These are phyloP conservation scores for Xylariaceae sp. DNA, from an alignment of 2,329 filamentous ascomycete species.

Conservation along the genomic window DNA sequence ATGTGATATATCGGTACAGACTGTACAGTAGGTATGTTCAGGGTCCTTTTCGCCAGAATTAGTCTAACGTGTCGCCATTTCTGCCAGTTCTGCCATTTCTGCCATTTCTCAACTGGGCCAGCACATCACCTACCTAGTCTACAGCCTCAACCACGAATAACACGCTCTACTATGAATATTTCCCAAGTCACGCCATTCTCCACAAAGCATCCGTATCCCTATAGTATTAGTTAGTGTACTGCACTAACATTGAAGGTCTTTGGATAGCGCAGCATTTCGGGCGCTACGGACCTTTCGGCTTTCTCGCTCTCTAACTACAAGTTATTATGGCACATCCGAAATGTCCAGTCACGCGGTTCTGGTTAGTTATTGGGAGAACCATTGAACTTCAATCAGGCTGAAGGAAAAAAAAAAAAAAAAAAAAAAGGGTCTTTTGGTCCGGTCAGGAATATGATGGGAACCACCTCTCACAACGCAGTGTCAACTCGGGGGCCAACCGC, in stretches of 20 bases:
- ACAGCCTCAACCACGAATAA: not conserved
- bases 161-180: not conserved
- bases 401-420: no score
- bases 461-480: conserved; percentile 5
- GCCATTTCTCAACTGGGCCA: conserved; percentile 2
- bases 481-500: not conserved
- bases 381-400: conserved; percentile 24
- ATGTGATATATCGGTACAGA: not conserved
- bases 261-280: not conserved
- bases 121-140: not conserved
- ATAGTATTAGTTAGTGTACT: not conserved
- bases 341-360: conserved; percentile 14
- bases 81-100: no score
- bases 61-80: not conserved
- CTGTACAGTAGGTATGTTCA: not conserved
- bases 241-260: not conserved
- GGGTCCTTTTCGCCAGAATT: not conserved
- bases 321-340: not conserved
- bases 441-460: conserved; percentile 22
- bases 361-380: conserved; percentile 10
- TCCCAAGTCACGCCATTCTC: conserved; percentile 8
- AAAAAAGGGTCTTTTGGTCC: conserved; percentile 22
- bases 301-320: not conserved
- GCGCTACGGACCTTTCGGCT: not conserved
- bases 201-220: not conserved